These are phyloP conservation scores for Aspergillus jensenii DNA, from an alignment of 2,329 filamentous ascomycete genomes.

Conservation along the genomic window DNA sequence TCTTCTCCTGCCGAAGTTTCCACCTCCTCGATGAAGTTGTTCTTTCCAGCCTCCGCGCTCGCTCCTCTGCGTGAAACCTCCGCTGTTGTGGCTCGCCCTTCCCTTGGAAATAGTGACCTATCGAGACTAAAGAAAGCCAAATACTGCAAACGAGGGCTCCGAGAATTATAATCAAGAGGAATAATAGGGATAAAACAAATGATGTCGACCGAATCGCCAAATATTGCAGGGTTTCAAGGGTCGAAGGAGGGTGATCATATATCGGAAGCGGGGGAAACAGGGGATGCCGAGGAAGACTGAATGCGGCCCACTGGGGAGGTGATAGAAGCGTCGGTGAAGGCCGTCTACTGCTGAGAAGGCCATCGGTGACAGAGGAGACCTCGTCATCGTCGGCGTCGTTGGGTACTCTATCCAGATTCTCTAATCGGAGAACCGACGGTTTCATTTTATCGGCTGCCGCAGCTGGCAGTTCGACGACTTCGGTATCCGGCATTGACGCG, in stretches of 20 bases:
- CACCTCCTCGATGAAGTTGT: constrained; percentile 63
- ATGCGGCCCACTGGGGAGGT: not conserved
- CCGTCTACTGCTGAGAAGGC: constrained; percentile 7
- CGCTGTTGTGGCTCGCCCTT: constrained; percentile 60
- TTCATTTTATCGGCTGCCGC: not conserved
- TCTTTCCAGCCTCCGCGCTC: constrained; percentile 57
- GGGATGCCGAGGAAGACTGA: constrained; percentile 26
- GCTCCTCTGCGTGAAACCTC: constrained; percentile 74
- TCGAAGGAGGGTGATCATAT: constrained; percentile 69
- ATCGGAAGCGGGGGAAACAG: constrained; percentile 80
- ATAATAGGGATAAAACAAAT: constrained; percentile 73
- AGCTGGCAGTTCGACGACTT: not conserved
- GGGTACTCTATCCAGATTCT: not conserved
- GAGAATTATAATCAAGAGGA: constrained; percentile 72
- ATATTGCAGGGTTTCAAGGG: constrained; percentile 65
- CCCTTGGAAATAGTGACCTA: constrained; percentile 57
- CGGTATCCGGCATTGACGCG: constrained; percentile 1
- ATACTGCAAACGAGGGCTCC: constrained; percentile 71
- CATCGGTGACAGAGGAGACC: constrained; percentile 13
- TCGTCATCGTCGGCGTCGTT: constrained; percentile 7
- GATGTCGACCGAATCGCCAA: constrained; percentile 65
- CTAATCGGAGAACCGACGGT: constrained; percentile 4
- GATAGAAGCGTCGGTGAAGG: not conserved
- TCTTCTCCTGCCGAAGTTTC: constrained; percentile 46
- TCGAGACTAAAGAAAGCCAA: constrained; percentile 50